A percentile compares a stretch with the other conserved stretches of the same genome.
Conservation (phyloP, 768 basidiomycete species). For the Tulasnella sp. region DNA sequence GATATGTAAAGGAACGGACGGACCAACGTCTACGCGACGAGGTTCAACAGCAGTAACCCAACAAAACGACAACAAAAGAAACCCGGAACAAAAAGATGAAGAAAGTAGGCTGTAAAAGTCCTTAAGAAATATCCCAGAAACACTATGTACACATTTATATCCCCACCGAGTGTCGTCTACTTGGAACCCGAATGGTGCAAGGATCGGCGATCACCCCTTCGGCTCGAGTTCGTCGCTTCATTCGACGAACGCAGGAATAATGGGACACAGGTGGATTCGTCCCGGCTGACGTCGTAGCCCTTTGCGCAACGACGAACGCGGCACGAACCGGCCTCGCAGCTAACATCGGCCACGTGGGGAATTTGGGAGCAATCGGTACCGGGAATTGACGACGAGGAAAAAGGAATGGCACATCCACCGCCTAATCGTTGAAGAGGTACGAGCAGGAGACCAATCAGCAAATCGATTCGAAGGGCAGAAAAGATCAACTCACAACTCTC, state of each 20-base stretch:
- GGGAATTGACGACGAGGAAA: background rate
- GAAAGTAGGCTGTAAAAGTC: background rate
- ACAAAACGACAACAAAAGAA: too few relatives aligned
- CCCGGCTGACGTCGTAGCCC: constrained; percentile 10
- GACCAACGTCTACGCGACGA: background rate
- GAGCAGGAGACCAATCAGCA: background rate
- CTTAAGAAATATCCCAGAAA: background rate
- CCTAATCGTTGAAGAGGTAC: background rate
- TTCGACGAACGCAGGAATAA: background rate
- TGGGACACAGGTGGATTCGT: constrained; percentile 16
- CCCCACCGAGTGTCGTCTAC: background rate
- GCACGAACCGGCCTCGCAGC: constrained; percentile 14
- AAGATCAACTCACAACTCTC: constrained; percentile 19
- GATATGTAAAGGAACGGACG: background rate
- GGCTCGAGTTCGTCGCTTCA: background rate
- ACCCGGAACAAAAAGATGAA: background rate
- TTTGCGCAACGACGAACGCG: constrained; percentile 6
- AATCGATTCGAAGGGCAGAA: background rate
- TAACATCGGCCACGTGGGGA: constrained; percentile 17
- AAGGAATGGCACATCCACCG: constrained; percentile 20
- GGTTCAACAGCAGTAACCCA: background rate
- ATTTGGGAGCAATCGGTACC: constrained; percentile 19
- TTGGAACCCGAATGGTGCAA: background rate
- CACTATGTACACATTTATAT: background rate
- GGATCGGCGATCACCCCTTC: background rate